Conservation (phyloP, 1,284 basidiomycete species). For the Rhodotorula sp. region DNA sequence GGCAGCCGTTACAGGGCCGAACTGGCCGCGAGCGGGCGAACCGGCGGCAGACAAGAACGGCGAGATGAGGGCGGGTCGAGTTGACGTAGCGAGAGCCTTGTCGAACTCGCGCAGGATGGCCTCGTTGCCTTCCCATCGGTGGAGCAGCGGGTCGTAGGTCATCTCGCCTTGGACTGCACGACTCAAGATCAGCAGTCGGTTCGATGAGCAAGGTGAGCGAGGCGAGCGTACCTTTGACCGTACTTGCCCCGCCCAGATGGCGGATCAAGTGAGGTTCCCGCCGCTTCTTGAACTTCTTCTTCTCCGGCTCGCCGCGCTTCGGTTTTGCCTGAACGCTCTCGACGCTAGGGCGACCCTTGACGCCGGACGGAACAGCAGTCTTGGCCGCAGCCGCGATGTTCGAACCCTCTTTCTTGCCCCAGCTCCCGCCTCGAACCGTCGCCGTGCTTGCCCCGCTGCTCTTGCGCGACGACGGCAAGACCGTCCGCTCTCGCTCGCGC, state of each 20-base stretch:
- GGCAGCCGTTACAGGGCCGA: neutral
- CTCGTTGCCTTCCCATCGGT: slow-evolving; percentile 97
- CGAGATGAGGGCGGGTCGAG: slow-evolving; percentile 91
- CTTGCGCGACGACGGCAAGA: neutral
- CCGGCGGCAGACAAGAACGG: slow-evolving; percentile 60
- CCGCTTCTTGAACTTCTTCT: slow-evolving; percentile 51
- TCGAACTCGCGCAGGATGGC: slow-evolving; percentile 85
- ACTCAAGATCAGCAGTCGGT: neutral
- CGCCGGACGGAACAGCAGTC: neutral
- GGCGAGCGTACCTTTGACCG: slow-evolving; percentile 65
- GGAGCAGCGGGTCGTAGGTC: slow-evolving; percentile 86
- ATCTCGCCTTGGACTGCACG: slow-evolving; percentile 80
- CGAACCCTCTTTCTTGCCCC: slow-evolving; percentile 51
- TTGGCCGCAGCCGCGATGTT: slow-evolving; percentile 22
- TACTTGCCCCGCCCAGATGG: slow-evolving; percentile 66
- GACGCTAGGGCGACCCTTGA: neutral
- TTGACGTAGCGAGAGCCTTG: slow-evolving; percentile 70
- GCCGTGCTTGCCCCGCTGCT: slow-evolving; percentile 7
- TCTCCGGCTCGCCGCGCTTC: slow-evolving; percentile 47
- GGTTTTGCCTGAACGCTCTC: neutral
- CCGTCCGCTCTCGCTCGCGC: slow-evolving; percentile 66
- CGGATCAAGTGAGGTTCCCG: slow-evolving; percentile 72
- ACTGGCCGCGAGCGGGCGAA: slow-evolving; percentile 14
- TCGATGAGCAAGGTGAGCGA: neutral
- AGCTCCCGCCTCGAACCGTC: slow-evolving; percentile 1